Evolutionary conservation across 306 rosid species (phyloP), one percentile per base, ranked within the genome.

Genomic region (Trichosanthes truncata): DNA sequence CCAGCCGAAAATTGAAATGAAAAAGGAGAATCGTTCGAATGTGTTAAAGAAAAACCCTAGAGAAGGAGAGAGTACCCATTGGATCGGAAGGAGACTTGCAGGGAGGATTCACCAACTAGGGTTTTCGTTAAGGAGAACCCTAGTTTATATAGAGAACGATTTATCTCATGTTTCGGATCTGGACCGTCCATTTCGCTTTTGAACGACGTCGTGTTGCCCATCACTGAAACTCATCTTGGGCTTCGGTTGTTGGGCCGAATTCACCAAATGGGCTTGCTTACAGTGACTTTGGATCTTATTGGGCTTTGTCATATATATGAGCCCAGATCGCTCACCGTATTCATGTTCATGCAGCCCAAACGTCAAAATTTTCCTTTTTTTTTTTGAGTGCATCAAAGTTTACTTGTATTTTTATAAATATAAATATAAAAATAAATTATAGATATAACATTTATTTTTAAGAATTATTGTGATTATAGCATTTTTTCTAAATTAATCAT

Each of bases 1-100:
- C 20, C 0, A 6, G 6, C 5, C 6, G 49, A 3, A n/a, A 41
- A 69, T 69, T 26, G 36, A 26, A 43, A 17, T 0, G 17, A 48
- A 25, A 12, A 25, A 31, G 8, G 29, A 20, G 53, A 21, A 43
- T 26, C n/a, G 17, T 71, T 71, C 13, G 41, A 13, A 13, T 65
- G 41, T 66, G 25, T 15, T 29, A 2, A 6, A 5, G 9, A 5
- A 63, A 53, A 33, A 35, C 3, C 15, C 10, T 18, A 59, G 71
- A 45, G 56, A 59, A 6, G 25, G 43, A 60, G 73, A 25, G 57
- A 43, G 40, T 41, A 78, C 80, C 80, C 80, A 78, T 78, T 15
- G 80, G 35, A 29, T 55, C 49, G 49, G 46, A 74, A 53, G 0
- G 14, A 36, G 13, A 40, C 17, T 52, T 33, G 80, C 18, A 56